phyloP scores from a whole-genome alignment of 1,284 basidiomycete species.

The Cutaneotrichosporon spelunceum region DNA sequence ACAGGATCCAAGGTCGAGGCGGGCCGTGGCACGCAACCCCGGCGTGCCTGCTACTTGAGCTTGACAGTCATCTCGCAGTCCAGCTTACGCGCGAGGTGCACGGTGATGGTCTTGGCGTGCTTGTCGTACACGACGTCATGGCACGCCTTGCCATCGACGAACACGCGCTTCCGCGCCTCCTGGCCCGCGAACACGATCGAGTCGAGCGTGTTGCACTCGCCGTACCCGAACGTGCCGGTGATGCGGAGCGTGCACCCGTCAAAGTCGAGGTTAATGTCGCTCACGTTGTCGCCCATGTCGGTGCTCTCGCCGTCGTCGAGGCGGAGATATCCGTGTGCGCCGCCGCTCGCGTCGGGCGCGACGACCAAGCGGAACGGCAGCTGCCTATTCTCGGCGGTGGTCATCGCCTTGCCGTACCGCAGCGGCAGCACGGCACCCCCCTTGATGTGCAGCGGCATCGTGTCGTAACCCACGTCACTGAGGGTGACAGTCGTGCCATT shows the following conservation, averaged over 20 bases:
- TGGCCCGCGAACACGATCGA: conserved; percentile 28
- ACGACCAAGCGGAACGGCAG: conserved; percentile 60
- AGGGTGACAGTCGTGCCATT: conserved; percentile 28
- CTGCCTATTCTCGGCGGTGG: conserved; percentile 59
- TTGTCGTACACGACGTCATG: neutral
- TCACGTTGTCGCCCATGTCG: conserved; percentile 50
- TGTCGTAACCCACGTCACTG: conserved; percentile 53
- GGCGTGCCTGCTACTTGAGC: neutral
- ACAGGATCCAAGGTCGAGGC: no score
- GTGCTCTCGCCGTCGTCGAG: conserved; percentile 62
- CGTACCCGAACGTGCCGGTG: conserved; percentile 57
- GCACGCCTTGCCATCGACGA: neutral
- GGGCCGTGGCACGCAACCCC: no score
- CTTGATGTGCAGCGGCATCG: conserved; percentile 66
- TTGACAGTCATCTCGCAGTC: conserved; percentile 1
- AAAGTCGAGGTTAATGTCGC: conserved; percentile 56
- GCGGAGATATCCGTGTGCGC: conserved; percentile 60
- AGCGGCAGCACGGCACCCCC: conserved; percentile 61
- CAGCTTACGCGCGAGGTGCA: neutral
- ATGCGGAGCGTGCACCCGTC: conserved; percentile 54
- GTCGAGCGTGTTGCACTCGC: conserved; percentile 17
- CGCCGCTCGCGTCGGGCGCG: conserved; percentile 55
- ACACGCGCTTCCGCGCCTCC: neutral
- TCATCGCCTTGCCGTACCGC: conserved; percentile 60
- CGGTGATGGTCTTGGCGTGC: neutral